phyloP scores from a whole-genome alignment of 2,329 filamentous ascomycete genomes.

The Fusarium longipes region DNA sequence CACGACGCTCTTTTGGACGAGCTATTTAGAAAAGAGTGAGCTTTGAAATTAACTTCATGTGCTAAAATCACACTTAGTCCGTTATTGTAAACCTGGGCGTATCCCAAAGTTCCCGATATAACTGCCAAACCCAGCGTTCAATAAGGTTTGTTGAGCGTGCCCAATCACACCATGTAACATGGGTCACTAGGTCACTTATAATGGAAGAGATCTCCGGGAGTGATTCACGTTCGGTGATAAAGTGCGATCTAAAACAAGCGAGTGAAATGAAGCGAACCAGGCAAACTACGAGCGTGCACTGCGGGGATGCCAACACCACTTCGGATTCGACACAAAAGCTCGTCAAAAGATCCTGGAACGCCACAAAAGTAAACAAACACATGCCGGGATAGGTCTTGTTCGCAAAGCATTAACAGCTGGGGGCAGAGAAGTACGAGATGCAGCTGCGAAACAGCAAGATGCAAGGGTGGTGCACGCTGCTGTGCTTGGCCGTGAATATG shows the following conservation, averaged over 20 bases:
- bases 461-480: conserved; percentile 43
- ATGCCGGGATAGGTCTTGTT: not conserved
- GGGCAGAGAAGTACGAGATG: conserved; percentile 23
- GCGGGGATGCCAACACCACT: conserved; percentile 21
- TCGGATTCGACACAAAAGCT: conserved; percentile 17
- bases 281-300: conserved; percentile 27
- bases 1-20: conserved; percentile 43
- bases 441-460: conserved; percentile 22
- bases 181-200: conserved; percentile 25
- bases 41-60: conserved; percentile 11
- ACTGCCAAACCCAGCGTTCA: not conserved
- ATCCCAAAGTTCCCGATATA: conserved; percentile 8
- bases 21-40: conserved; percentile 25
- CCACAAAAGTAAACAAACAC: not conserved
- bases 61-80: not conserved
- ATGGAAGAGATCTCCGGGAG: conserved; percentile 34
- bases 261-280: conserved; percentile 27
- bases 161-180: conserved; percentile 40
- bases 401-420: conserved; percentile 16
- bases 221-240: conserved; percentile 38
- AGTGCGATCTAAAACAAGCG: conserved; percentile 12
- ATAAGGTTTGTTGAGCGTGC: conserved; percentile 23
- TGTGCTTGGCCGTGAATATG: conserved; percentile 43
- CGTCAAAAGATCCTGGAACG: not conserved
- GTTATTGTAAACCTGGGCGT: not conserved